A percentile compares a stretch with the other conserved stretches of the same genome.
phyloP scores from a whole-genome alignment of 176 grass and related monocot species.

The Triticum aestivum region DNA sequence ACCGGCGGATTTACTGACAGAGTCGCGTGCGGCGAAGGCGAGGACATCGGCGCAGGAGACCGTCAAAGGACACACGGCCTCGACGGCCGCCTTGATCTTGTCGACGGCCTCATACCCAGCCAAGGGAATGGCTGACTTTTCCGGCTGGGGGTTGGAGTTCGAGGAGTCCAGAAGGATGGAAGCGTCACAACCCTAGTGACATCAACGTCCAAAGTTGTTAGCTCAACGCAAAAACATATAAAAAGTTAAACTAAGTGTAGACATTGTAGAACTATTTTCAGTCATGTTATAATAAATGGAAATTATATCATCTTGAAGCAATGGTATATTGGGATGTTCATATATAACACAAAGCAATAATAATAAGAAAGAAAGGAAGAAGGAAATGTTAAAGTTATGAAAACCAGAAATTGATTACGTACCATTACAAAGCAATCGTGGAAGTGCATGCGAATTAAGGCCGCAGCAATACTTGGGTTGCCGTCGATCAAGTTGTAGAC shows the following conservation, averaged over 20 bases:
- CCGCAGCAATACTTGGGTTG: constrained; percentile 22
- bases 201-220: not conserved
- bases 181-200: constrained; percentile 40
- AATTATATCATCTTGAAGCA: not conserved
- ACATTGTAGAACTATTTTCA: not conserved
- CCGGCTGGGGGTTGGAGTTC: constrained; percentile 13
- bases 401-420: not conserved
- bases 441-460: constrained; percentile 45
- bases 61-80: constrained; percentile 19
- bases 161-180: constrained; percentile 41
- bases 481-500: not conserved
- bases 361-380: not conserved
- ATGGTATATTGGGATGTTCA: not conserved
- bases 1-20: not conserved
- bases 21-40: constrained; percentile 47
- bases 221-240: not conserved
- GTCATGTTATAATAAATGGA: not conserved
- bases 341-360: not conserved
- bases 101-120: constrained; percentile 36
- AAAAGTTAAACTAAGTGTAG: not conserved
- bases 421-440: constrained; percentile 63
- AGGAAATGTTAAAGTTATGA: not conserved
- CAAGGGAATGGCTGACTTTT: constrained; percentile 45
- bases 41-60: constrained; percentile 71
- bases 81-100: constrained; percentile 26